Base-by-base conservation (phyloP, 495 filamentous ascomycete genomes). In the Arthonia radiata region DNA sequence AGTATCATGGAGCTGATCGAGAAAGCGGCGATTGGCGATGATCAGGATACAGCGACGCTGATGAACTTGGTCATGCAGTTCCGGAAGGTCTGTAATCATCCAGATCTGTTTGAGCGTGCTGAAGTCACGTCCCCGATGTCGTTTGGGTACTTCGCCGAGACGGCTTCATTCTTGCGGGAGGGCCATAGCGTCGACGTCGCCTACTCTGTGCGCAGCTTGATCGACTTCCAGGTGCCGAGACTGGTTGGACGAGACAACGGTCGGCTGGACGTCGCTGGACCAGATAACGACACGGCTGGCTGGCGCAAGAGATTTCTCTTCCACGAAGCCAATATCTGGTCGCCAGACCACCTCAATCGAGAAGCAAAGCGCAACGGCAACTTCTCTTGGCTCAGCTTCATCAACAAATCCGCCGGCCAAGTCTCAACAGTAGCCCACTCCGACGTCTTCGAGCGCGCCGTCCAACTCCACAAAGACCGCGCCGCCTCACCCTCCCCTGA, bases 51-150 rank as follows among this genome's bases (percentile, higher is more conserved):
- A 15, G 79, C 79, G 9, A 99, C 82, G 11, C 45, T 99, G 41
- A 97, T 97, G 86, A 97, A 94, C 45, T 57, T 97, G 34, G 86
- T 97, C 30, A 97, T 97, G 86, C 89, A 97, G 49, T 97, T 97
- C 64, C 69, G 86, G 30, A 97, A 97, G 54, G 89, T 97, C 28
- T 97, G 86, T 56, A 97, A 97, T 40, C 86, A 97, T 46, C 86
- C 86, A 2, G 86, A 97, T 52, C 54, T 97, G 13, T 94, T 94
- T 33, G 82, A 99, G 46, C 67, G 89, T 23, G 81, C 83, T 10
- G 86, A 94, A 31, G 89, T 74, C 12, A 67, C 64, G 12, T 91
- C 82, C 10, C 81, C 83, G 0, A 71, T 81, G 41, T 78, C 77
- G 1, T 59, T 71, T 31, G 70, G 66, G 5, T 58, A 72, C 46